phyloP scores from a whole-genome alignment of 306 rosid species.

The Erythrophleum fordii region DNA sequence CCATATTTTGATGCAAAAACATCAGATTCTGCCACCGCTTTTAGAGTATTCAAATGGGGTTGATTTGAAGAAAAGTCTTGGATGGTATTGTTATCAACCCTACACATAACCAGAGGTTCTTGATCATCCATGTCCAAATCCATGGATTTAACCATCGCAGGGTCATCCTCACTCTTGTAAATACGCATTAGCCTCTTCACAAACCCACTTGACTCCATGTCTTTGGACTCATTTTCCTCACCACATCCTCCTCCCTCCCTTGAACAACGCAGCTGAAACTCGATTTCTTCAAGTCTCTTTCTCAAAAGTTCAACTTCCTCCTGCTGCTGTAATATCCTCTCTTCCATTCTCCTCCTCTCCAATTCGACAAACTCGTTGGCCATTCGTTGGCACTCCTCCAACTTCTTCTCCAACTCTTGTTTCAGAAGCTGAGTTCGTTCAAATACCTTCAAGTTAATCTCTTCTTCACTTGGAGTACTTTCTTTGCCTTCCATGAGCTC shows the following conservation, averaged over 20 bases:
- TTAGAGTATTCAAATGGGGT: constrained; percentile 39
- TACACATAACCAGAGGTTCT: constrained; percentile 61
- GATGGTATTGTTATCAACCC: constrained; percentile 40
- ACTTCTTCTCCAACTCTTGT: constrained; percentile 81
- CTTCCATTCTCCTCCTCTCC: constrained; percentile 97
- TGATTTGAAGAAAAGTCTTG: constrained; percentile 45
- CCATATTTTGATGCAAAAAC: constrained; percentile 55
- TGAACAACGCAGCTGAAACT: constrained; percentile 61
- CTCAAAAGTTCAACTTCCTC: constrained; percentile 89
- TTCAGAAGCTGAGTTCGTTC: constrained; percentile 68
- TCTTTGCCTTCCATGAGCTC: constrained; percentile 55
- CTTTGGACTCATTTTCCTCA: constrained; percentile 50
- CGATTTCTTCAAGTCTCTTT: constrained; percentile 86
- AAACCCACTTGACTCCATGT: constrained; percentile 69
- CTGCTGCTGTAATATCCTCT: constrained; percentile 82
- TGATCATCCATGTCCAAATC: constrained; percentile 97
- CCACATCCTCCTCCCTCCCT: constrained; percentile 46
- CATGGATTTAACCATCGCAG: constrained; percentile 93
- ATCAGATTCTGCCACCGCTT: constrained; percentile 43
- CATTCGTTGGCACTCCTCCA: constrained; percentile 91
- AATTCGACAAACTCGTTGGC: constrained; percentile 84
- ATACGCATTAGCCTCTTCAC: constrained; percentile 68
- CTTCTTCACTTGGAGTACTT: constrained; percentile 68
- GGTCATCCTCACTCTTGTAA: constrained; percentile 74
- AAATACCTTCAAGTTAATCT: constrained; percentile 77